phyloP scores from a whole-genome alignment of 2,329 filamentous ascomycete species.

The Nakataea oryzae region DNA sequence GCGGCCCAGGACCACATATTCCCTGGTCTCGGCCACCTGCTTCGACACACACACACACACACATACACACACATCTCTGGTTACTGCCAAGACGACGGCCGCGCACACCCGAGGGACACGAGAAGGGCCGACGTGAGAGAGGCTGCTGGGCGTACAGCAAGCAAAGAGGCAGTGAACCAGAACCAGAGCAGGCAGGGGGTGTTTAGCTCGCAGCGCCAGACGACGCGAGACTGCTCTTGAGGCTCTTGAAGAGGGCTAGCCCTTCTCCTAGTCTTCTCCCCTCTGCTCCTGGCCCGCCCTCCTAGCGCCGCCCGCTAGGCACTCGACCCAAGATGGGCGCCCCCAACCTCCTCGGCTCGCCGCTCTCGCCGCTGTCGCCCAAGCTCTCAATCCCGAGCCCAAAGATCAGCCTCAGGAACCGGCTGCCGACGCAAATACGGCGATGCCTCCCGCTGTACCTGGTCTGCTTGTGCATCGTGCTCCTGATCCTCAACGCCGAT shows the following conservation, averaged over 20 bases:
- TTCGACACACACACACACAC: background rate
- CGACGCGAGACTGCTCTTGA: too few relatives aligned
- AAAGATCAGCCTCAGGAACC: constrained; percentile 14
- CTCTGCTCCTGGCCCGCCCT: too few relatives aligned
- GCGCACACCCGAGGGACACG: background rate
- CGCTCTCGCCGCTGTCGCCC: constrained; percentile 2
- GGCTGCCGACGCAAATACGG: constrained; percentile 23
- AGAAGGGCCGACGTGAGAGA: background rate
- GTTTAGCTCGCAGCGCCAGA: too few relatives aligned
- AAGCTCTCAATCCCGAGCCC: background rate
- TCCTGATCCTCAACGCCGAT: constrained; percentile 36
- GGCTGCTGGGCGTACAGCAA: background rate
- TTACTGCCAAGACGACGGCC: background rate
- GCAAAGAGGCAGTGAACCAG: background rate
- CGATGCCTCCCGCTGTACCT: constrained; percentile 35
- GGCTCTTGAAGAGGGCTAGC: too few relatives aligned
- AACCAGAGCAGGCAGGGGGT: background rate
- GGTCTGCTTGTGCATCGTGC: constrained; percentile 28
- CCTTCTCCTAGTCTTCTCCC: too few relatives aligned
- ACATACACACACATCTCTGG: background rate
- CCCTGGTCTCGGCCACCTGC: too few relatives aligned
- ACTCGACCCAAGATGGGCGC: constrained; percentile 4
- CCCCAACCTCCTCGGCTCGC: constrained; percentile 2
- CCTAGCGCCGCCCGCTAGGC: background rate
- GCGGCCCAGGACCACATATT: background rate